Evolutionary conservation across 495 filamentous ascomycete species (phyloP), one percentile per base, ranked within the genome.

Genomic region (Neurospora discreta): DNA sequence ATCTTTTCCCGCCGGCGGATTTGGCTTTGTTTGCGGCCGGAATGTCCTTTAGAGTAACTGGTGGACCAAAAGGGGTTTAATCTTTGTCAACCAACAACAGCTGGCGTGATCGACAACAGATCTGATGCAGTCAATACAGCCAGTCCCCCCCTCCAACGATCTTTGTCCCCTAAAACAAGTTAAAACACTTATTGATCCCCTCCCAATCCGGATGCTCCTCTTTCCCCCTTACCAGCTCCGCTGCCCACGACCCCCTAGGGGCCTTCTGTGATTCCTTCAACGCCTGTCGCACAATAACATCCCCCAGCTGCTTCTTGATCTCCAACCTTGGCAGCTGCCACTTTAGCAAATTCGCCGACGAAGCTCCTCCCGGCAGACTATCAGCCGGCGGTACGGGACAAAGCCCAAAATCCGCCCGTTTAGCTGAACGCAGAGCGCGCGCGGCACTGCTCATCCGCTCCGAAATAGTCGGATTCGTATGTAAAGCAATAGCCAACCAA

Each of bases 401-500:
- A 33, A 76, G 75, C 20, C 78, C 78, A 71, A 86, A 87, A 69
- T 87, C 85, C 5, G 80, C 71, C 70, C 77, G 69, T 7, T 83
- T 78, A 1, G 77, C 85, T 18, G 81, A 68, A 30, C 85, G 39
- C 9, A 87, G 71, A 5, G 83, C 75, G 1, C 80, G 71, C 0
- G 78, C 76, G 3, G 80, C 75, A 33, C 80, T 74, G 40, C 76
- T 77, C 15, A 85, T 79, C 6, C 83, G 77, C 75, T 87, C 83
- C 26, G 83, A 82, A 60, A 87, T 83, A 0, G 80, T 80, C 0
- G 82, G 79, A 18, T 74, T 80, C 0, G 83, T 84, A 69, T 87
- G 85, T 58, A 85, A 44, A 23, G 81, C 75, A 71, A 86, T 82
- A 23, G 83, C 84, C 18, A 82, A 69, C 84, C 85, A 87, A 7